Percentiles rank a stretch among this genome's conserved stretches.
Conservation (phyloP, 495 filamentous ascomycete genomes). For the Penicillium soppii region DNA sequence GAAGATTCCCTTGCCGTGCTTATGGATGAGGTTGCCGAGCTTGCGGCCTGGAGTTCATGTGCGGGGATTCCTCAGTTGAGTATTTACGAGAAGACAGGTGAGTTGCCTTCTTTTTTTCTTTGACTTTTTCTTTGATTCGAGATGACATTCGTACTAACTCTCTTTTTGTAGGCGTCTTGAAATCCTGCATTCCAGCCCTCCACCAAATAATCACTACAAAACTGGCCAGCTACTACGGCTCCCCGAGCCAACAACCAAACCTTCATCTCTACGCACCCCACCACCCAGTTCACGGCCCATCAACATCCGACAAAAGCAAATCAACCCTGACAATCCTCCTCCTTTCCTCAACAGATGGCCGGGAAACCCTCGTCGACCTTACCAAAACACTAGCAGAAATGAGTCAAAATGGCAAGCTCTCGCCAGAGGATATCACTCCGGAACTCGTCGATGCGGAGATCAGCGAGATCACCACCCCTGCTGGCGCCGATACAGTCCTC, state of each 20-base stretch:
- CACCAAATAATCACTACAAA: constrained; percentile 71
- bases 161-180: constrained; percentile 67
- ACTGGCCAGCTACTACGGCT: constrained; percentile 80
- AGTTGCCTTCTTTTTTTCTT: constrained; percentile 9
- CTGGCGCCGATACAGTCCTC: constrained; percentile 12
- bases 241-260: constrained; percentile 55
- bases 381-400: constrained; percentile 94
- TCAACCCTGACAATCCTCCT: constrained; percentile 78
- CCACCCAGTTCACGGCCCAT: constrained; percentile 40
- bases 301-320: constrained; percentile 20
- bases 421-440: constrained; percentile 70
- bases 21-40: constrained; percentile 85
- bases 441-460: constrained; percentile 92
- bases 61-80: constrained; percentile 82
- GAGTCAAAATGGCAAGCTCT: constrained; percentile 84
- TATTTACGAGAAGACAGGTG: constrained; percentile 90
- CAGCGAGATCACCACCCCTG: constrained; percentile 52
- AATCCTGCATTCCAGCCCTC: constrained; percentile 75
- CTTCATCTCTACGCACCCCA: constrained; percentile 78
- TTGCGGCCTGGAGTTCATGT: constrained; percentile 87
- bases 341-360: constrained; percentile 82
- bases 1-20: constrained; percentile 73
- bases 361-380: constrained; percentile 89
- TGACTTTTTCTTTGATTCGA: neutral
- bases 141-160: neutral